These are phyloP conservation scores for Cyclanthera cordifolia DNA, from an alignment of 306 rosid species.

Conservation along the genomic window DNA sequence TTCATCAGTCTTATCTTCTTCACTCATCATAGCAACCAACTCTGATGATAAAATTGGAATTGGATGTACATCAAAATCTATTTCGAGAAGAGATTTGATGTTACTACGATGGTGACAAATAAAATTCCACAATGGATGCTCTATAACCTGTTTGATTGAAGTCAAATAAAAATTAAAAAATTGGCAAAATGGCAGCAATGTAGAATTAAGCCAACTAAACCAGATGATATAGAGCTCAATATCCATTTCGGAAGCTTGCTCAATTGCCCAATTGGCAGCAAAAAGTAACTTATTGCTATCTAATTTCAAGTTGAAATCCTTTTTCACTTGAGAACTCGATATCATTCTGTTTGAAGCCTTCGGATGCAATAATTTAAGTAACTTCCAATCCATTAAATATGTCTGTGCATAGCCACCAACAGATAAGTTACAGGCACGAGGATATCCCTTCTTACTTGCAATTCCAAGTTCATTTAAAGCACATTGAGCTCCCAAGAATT, in stretches of 20 bases:
- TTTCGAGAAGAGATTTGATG: conserved; percentile 13
- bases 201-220: conserved; percentile 52
- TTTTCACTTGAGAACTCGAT: conserved; percentile 14
- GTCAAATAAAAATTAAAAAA: conserved; percentile 29
- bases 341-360: conserved; percentile 22
- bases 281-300: conserved; percentile 43
- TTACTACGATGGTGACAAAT: conserved; percentile 20
- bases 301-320: conserved; percentile 25
- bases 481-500: conserved; percentile 48
- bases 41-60: conserved; percentile 52
- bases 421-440: conserved; percentile 11
- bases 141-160: conserved; percentile 28
- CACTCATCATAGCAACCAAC: conserved; percentile 28
- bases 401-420: conserved; percentile 15
- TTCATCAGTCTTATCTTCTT: conserved; percentile 20
- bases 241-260: conserved; percentile 64
- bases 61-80: conserved; percentile 30
- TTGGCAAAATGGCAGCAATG: conserved; percentile 43
- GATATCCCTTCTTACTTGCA: conserved; percentile 21
- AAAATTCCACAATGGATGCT: conserved; percentile 68
- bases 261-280: conserved; percentile 80
- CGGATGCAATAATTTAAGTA: conserved; percentile 36
- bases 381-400: conserved; percentile 31
- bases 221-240: conserved; percentile 46
- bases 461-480: conserved; percentile 37